Evolutionary conservation across 208 protist species (phyloP).

Genomic region (Trypanosoma brucei): DNA sequence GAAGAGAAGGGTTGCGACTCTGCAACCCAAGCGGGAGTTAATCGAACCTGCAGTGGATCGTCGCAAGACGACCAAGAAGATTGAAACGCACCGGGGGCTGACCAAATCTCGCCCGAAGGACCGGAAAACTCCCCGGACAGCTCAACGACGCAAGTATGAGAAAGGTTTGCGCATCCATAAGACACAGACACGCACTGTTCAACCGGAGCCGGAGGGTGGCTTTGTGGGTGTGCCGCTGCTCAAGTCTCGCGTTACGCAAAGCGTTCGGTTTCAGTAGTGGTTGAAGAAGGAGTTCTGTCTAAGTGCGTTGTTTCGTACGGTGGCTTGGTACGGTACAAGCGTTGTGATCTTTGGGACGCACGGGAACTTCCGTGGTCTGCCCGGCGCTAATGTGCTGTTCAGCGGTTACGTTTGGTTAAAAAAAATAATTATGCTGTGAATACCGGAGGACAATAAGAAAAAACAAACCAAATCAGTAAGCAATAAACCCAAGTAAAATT

Average conservation of each 20-base stretch:
- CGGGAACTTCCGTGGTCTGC: too few species aligned
- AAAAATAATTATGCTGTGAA: too few species aligned
- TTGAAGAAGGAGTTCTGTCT: not conserved
- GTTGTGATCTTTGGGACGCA: too few species aligned
- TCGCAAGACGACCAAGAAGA: constrained; percentile 78
- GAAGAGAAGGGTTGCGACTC: constrained; percentile 23
- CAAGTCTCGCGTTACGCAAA: constrained; percentile 70
- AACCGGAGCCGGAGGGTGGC: constrained; percentile 79
- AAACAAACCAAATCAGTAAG: too few species aligned
- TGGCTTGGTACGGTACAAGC: too few species aligned
- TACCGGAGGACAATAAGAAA: too few species aligned
- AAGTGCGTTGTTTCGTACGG: not conserved
- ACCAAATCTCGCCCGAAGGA: constrained; percentile 86
- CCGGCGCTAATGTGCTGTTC: too few species aligned
- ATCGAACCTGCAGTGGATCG: constrained; percentile 62
- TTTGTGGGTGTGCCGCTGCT: constrained; percentile 72
- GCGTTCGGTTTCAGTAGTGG: constrained; percentile 23
- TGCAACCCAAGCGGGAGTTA: constrained; percentile 30
- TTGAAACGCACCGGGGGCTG: constrained; percentile 86
- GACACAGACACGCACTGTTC: constrained; percentile 63
- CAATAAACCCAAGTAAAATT: too few species aligned
- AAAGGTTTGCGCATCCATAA: constrained; percentile 81
- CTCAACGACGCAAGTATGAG: constrained; percentile 87
- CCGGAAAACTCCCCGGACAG: constrained; percentile 84
- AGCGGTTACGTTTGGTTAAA: too few species aligned